Base-by-base conservation (phyloP, 179 eudicot genomes). In the Pouteria campechiana region DNA sequence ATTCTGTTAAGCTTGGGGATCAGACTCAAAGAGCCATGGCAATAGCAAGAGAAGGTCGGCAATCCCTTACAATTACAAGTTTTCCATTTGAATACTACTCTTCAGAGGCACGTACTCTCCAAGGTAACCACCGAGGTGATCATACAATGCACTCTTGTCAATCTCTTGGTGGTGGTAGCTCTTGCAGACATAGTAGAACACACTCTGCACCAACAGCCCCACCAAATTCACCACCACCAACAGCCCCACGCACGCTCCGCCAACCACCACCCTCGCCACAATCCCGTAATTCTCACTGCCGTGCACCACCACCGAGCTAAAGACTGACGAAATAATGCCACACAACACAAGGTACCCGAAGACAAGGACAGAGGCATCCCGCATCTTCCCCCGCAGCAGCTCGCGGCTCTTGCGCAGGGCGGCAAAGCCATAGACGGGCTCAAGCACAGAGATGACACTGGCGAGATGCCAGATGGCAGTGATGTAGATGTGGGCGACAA, bases 51-150 rank as follows among this genome's bases (percentile, higher is more conserved):
- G n/a, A n/a, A n/a, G n/a, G n/a, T n/a, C n/a, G n/a, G n/a, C n/a
- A n/a, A n/a, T n/a, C n/a, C n/a, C n/a, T n/a, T n/a, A n/a, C n/a
- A n/a, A n/a, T n/a, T n/a, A n/a, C 51, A 85, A 56, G 52, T 63
- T 76, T 52, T 89, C 93, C 76, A 89, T 58, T 67, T 89, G 97
- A 67, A 89, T 68, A 69, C 74, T 78, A 69, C 97, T 89, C 57
- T 88, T 88, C 16, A 88, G 87, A 49, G 94, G 97, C 59, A 88
- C 97, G 51, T 88, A 83, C 51, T 88, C 97, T 3, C 97, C 97
- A 14, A 88, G 79, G 62, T 88, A 83, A 1, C 94, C 97, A 28
- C 97, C 97, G 28, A 88, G 84, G 45, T 88, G 97, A 67, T 88
- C 88, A 48, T 77, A 71, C 27, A 83, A 52, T 14, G 88, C 92